Conservation (phyloP, 495 filamentous ascomycete species). For the Rhypophila decipiens region DNA sequence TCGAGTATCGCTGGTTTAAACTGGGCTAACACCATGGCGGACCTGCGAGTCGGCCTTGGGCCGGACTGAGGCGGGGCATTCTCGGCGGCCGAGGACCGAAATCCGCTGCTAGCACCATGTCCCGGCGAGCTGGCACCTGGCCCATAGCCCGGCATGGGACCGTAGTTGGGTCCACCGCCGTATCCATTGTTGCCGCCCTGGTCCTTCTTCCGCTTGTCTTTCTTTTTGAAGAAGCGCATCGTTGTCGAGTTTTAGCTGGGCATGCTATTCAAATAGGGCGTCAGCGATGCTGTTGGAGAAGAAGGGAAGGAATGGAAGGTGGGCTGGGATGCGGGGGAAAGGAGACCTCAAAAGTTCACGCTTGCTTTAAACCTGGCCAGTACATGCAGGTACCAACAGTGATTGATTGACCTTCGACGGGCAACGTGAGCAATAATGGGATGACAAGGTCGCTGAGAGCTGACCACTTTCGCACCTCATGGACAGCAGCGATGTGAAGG, state of each 20-base stretch:
- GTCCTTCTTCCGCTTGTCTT: slow-evolving; percentile 25
- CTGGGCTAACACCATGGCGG: slow-evolving; percentile 27
- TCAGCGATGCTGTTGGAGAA: not conserved
- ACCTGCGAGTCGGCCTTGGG: slow-evolving; percentile 17
- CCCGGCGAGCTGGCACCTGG: slow-evolving; percentile 7
- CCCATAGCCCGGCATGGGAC: slow-evolving; percentile 7
- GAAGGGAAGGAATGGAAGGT: slow-evolving; percentile 2
- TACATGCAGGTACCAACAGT: too few species aligned
- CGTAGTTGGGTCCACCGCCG: not conserved
- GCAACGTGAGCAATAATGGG: too few species aligned
- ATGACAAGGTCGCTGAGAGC: too few species aligned
- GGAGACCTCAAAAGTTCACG: not conserved
- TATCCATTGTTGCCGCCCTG: not conserved
- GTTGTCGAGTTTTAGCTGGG: too few species aligned
- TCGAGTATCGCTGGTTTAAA: slow-evolving; percentile 60
- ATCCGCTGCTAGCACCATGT: not conserved
- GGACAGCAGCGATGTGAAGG: too few species aligned
- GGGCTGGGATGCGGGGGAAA: not conserved
- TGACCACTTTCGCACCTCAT: too few species aligned
- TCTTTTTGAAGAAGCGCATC: slow-evolving; percentile 40
- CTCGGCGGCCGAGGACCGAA: not conserved
- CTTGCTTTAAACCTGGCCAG: not conserved
- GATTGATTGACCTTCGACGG: too few species aligned
- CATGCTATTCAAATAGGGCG: not conserved
- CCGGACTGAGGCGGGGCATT: slow-evolving; percentile 2